Conservation (phyloP, 225 moss, liverwort and hornwort genomes). For the Climacium dendroides region DNA sequence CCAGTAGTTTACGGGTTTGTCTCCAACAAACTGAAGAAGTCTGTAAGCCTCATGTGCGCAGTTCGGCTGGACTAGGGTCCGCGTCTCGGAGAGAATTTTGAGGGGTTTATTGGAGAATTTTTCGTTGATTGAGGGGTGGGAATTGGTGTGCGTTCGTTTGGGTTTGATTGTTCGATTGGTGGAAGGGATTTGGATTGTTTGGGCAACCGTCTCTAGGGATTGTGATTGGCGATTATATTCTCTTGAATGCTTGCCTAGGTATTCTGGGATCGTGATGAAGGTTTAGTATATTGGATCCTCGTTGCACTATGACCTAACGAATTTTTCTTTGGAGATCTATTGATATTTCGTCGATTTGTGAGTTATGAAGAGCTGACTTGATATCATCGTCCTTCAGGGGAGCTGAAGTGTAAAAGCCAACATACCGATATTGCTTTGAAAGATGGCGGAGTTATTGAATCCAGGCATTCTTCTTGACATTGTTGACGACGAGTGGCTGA, state of each 20-base stretch:
- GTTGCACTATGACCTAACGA: neutral
- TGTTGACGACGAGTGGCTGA: slow-evolving; percentile 87
- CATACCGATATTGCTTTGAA: neutral
- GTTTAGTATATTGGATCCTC: neutral
- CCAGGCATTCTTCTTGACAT: slow-evolving; percentile 69
- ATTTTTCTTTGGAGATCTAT: neutral
- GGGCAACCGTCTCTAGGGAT: neutral
- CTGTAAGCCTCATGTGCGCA: neutral
- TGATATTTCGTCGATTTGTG: neutral
- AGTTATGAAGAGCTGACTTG: neutral
- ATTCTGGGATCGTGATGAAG: neutral
- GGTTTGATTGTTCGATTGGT: neutral
- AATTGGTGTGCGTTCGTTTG: neutral
- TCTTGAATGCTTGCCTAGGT: neutral
- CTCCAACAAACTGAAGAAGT: neutral
- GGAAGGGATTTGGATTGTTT: neutral
- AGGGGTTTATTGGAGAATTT: neutral
- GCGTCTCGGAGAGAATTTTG: neutral
- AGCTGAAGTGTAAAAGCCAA: neutral
- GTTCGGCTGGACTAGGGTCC: neutral
- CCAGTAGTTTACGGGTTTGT: neutral
- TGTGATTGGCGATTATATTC: neutral
- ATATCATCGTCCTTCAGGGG: neutral
- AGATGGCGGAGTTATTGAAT: slow-evolving; percentile 54
- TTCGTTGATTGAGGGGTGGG: neutral